A percentile compares a stretch with the other conserved stretches of the same genome.
phyloP scores from a whole-genome alignment of 2,329 filamentous ascomycete species.

The Sclerotinia minor region DNA sequence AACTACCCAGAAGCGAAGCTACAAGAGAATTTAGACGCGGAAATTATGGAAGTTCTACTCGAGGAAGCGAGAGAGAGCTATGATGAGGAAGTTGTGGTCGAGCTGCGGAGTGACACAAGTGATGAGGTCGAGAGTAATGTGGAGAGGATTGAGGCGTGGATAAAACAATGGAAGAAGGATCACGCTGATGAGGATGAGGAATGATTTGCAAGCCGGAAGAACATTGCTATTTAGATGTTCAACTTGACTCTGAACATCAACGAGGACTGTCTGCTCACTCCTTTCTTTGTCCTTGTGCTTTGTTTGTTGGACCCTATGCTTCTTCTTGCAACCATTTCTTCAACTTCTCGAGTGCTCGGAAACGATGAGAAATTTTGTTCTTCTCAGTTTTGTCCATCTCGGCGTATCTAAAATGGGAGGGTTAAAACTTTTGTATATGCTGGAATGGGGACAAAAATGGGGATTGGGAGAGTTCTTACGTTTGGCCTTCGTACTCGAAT shows the following conservation, averaged over 20 bases:
- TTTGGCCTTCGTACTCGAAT: slow-evolving; percentile 90
- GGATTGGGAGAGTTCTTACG: slow-evolving; percentile 45
- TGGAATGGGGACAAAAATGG: slow-evolving; percentile 7
- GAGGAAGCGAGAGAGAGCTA: slow-evolving; percentile 89
- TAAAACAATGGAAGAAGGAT: slow-evolving; percentile 77
- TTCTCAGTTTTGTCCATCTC: slow-evolving; percentile 90
- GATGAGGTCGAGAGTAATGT: slow-evolving; percentile 89
- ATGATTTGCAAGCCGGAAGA: slow-evolving; percentile 15
- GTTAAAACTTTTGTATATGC: neutral
- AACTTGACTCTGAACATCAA: neutral
- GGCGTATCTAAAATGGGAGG: slow-evolving; percentile 62
- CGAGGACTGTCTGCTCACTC: neutral
- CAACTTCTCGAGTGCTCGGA: slow-evolving; percentile 82
- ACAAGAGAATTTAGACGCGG: slow-evolving; percentile 93
- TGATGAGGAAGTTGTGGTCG: slow-evolving; percentile 83
- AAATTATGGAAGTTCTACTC: slow-evolving; percentile 94
- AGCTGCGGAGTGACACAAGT: slow-evolving; percentile 76
- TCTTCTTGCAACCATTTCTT: slow-evolving; percentile 67
- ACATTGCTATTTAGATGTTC: neutral
- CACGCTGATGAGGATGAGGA: slow-evolving; percentile 43
- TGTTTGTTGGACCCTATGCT: slow-evolving; percentile 27
- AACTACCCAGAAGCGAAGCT: slow-evolving; percentile 85
- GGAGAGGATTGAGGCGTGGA: slow-evolving; percentile 78
- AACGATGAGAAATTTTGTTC: slow-evolving; percentile 92
- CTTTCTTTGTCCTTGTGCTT: slow-evolving; percentile 20